Percentiles rank a stretch among this genome's conserved stretches.
phyloP scores from a whole-genome alignment of 306 rosid species.

The Gastrolobium bilobum region DNA sequence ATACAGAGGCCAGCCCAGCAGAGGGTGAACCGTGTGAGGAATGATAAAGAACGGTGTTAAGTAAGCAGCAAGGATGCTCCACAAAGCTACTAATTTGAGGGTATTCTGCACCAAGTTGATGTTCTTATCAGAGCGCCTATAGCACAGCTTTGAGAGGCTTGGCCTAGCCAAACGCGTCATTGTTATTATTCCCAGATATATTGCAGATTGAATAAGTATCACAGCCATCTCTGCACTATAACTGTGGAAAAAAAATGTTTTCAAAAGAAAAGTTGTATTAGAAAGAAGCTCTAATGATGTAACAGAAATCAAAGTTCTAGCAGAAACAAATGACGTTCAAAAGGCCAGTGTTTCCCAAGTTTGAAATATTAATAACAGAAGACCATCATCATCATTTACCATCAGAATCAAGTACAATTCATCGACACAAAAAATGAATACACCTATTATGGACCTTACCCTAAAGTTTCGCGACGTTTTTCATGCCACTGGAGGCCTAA shows the following conservation, averaged over 20 bases:
- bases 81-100: slow-evolving; percentile 65
- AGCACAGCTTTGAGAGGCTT: slow-evolving; percentile 76
- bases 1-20: slow-evolving; percentile 81
- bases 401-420: slow-evolving; percentile 1
- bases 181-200: slow-evolving; percentile 68
- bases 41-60: slow-evolving; percentile 69
- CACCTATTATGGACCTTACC: slow-evolving; percentile 57
- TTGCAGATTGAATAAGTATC: slow-evolving; percentile 61
- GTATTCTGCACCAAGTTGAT: slow-evolving; percentile 55
- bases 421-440: neutral
- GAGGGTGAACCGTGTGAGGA: slow-evolving; percentile 89
- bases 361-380: no score
- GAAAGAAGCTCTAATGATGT: neutral
- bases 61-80: slow-evolving; percentile 84
- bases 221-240: slow-evolving; percentile 77
- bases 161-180: slow-evolving; percentile 80
- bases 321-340: neutral
- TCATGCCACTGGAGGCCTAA: slow-evolving; percentile 93
- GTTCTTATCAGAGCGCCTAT: slow-evolving; percentile 74
- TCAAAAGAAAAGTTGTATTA: neutral
- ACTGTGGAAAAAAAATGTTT: slow-evolving; percentile 42
- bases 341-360: neutral
- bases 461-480: slow-evolving; percentile 76
- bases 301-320: neutral
- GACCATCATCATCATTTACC: slow-evolving; percentile 3